Percentiles rank a stretch among this genome's conserved stretches.
Evolutionary conservation across 192 early-diverging fungal genomes (phyloP).

Genomic region (Umbelopsis ramanniana): DNA sequence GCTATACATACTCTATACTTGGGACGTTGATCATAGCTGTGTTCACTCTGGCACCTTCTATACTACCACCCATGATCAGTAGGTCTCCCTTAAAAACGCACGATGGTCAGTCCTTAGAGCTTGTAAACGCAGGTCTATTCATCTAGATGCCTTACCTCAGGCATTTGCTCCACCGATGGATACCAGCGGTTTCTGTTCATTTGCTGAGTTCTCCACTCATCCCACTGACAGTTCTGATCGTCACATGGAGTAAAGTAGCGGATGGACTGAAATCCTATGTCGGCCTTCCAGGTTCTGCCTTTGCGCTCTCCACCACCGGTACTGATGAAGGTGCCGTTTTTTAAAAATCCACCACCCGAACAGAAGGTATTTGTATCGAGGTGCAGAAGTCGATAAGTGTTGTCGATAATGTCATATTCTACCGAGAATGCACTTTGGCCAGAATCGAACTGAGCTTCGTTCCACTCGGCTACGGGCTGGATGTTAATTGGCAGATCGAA

Average conservation of each 20-base stretch:
- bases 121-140: no score
- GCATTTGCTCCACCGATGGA: conserved; percentile 46
- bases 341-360: conserved; percentile 56
- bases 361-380: conserved; percentile 59
- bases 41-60: conserved; percentile 45
- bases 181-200: conserved; percentile 58
- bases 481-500: not conserved
- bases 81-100: conserved; percentile 44
- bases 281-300: conserved; percentile 24
- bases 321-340: conserved; percentile 52
- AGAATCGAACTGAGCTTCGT: conserved; percentile 40
- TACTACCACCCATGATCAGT: conserved; percentile 61
- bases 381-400: conserved; percentile 45
- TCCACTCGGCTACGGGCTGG: conserved; percentile 36
- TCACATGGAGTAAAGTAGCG: conserved; percentile 53
- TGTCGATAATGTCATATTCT: conserved; percentile 49
- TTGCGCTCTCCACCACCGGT: conserved; percentile 53
- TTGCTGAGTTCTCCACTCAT: conserved; percentile 40
- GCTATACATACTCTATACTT: conserved; percentile 41
- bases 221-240: conserved; percentile 48
- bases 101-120: no score
- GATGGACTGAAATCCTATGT: conserved; percentile 47
- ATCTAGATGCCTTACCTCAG: conserved; percentile 19
- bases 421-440: conserved; percentile 47
- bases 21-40: conserved; percentile 45